Conservation (phyloP, 202 grass and related monocot genomes). For the Bolboschoenoplectus hybrid region DNA sequence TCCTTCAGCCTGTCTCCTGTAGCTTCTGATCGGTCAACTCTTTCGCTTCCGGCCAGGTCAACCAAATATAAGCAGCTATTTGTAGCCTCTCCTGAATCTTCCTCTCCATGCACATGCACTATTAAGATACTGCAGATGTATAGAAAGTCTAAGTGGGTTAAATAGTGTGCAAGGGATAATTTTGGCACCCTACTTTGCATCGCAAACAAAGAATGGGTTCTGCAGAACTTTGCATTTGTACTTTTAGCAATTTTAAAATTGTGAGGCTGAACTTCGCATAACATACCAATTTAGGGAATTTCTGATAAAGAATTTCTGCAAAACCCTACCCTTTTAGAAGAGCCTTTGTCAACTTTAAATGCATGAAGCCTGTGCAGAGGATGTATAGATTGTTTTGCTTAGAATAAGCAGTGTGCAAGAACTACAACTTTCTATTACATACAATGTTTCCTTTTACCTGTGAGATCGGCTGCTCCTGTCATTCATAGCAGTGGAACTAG, state of each 20-base stretch:
- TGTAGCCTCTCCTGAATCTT: slow-evolving; percentile 58
- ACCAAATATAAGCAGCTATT: slow-evolving; percentile 81
- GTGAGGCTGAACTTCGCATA: neutral
- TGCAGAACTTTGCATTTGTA: neutral
- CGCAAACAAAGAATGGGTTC: neutral
- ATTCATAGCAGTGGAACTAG: slow-evolving; percentile 79
- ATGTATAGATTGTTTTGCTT: neutral
- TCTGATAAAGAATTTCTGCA: neutral
- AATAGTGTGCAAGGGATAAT: slow-evolving; percentile 33
- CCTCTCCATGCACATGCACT: slow-evolving; percentile 79
- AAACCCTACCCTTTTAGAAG: neutral
- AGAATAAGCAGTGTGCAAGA: neutral
- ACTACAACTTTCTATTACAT: neutral
- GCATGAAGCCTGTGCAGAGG: neutral
- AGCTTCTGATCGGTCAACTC: slow-evolving; percentile 85
- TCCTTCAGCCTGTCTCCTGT: slow-evolving; percentile 81
- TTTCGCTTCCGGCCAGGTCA: slow-evolving; percentile 94
- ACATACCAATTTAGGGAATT: neutral
- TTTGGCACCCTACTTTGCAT: neutral
- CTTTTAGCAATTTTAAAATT: neutral
- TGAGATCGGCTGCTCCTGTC: slow-evolving; percentile 86
- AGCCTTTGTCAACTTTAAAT: neutral
- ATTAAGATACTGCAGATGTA: slow-evolving; percentile 69
- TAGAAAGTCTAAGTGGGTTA: slow-evolving; percentile 37
- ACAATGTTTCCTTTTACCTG: slow-evolving; percentile 49